Evolutionary conservation across 2,329 filamentous ascomycete species (phyloP).

Genomic region (Tolypocladium nubicola): DNA sequence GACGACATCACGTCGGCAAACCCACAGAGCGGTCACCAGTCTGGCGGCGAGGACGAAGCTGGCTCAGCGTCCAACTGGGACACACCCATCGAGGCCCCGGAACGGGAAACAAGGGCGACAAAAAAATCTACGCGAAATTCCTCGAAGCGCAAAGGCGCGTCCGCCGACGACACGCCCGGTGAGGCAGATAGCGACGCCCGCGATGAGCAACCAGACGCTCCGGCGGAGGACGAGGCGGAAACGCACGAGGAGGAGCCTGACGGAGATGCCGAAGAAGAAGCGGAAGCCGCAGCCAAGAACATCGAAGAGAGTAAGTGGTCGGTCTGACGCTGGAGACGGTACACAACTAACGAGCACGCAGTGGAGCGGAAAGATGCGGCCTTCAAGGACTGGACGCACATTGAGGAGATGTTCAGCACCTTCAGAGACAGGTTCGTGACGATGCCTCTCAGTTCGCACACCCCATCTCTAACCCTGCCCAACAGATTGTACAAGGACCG

Average conservation of each 20-base stretch:
- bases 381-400: conserved; percentile 64
- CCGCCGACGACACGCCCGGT: conserved; percentile 13
- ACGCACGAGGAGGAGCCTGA: conserved; percentile 44
- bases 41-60: conserved; percentile 36
- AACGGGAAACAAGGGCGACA: conserved; percentile 20
- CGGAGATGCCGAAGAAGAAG: conserved; percentile 47
- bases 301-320: conserved; percentile 51
- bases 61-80: conserved; percentile 16
- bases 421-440: conserved; percentile 63
- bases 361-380: conserved; percentile 71
- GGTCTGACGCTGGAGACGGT: background rate
- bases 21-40: conserved; percentile 26
- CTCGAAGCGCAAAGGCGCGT: conserved; percentile 25
- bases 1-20: conserved; percentile 25
- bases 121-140: conserved; percentile 31
- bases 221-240: conserved; percentile 30
- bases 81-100: conserved; percentile 16
- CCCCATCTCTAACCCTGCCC: background rate
- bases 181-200: conserved; percentile 20
- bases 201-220: conserved; percentile 21
- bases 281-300: conserved; percentile 46
- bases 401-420: conserved; percentile 81
- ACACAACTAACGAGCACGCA: conserved; percentile 24
- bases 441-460: background rate
- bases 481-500: conserved; percentile 77